Base-by-base conservation (phyloP, 305 asterid genomes). In the Euphrasia arctica region DNA sequence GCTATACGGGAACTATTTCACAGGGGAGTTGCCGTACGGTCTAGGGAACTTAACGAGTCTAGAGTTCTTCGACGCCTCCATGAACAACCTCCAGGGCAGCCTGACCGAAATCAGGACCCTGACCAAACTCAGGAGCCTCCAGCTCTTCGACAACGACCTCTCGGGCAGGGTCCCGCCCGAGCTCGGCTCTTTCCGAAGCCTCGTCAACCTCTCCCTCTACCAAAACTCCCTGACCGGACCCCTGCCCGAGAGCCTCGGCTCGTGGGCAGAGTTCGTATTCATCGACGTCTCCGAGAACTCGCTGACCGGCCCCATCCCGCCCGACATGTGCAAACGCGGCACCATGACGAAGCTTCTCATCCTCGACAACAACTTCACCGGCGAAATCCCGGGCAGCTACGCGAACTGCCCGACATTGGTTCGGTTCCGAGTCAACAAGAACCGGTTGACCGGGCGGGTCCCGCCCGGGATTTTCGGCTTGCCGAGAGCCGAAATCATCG, bases 401-500 rank as follows among this genome's bases (percentile, higher is more conserved):
- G 82, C 75, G 1, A 77, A 54, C 42, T 91, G 98, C 75, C 59
- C 60, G 47, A 77, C 75, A 15, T 45, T 91, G 57, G 56, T 68
- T 0, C 90, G 98, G 9, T 63, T 91, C 6, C 82, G 96, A 7
- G 95, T 91, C 62, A 87, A 72, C 73, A 70, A 76, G 2, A 91
- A 91, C 67, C 59, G 67, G 72, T 88, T 91, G 0, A 75, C 95
- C 13, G 95, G 97, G 3, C 81, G n/a, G 3, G 82, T 92, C 62
- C 97, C 97, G 7, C 62, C 66, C 7, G 95, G 94, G 22, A 62
- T 92, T 9, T 92, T 96, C 96, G 96, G 94, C 2, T 63, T 92
- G 59, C 97, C 95, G 0, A 75, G 77, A 0, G 71, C 76, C 3
- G 65, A 70, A 3, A 65, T 89, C 4, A 75, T 89, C 9, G 98